Conservation (phyloP, 805 yeast species). For the Cyberlindnera xylosilytica region DNA sequence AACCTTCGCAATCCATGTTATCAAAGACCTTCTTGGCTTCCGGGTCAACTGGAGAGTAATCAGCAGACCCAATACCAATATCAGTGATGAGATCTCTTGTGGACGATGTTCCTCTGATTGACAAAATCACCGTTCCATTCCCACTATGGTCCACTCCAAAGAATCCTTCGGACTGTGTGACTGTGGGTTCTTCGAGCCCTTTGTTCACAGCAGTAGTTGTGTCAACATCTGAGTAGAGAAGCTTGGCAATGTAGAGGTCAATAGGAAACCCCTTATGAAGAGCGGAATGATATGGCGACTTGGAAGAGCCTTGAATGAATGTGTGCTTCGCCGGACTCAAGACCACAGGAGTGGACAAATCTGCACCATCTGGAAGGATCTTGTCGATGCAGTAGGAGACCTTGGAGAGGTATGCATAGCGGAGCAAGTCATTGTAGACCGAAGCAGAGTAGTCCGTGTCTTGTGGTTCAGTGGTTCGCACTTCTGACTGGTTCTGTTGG, state of each 20-base stretch:
- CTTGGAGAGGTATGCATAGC: conserved; percentile 21
- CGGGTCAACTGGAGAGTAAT: conserved; percentile 22
- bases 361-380: conserved; percentile 4
- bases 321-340: conserved; percentile 18
- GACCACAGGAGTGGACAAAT: conserved; percentile 16
- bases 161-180: conserved; percentile 37
- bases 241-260: conserved; percentile 13
- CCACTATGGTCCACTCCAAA: conserved; percentile 47
- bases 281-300: neutral
- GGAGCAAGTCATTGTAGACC: conserved; percentile 17
- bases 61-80: conserved; percentile 36
- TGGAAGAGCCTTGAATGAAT: conserved; percentile 12
- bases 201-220: neutral
- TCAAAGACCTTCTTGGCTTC: conserved; percentile 8
- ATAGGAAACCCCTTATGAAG: neutral
- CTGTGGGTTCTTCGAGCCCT: neutral
- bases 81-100: conserved; percentile 60
- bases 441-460: neutral
- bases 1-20: conserved; percentile 38
- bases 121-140: conserved; percentile 43
- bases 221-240: neutral
- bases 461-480: neutral
- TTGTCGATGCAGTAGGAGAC: conserved; percentile 22
- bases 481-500: too few species aligned
- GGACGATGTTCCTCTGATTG: conserved; percentile 62